Evolutionary conservation across 805 yeast genomes (phyloP).

Genomic region (Peterozyma toletana): DNA sequence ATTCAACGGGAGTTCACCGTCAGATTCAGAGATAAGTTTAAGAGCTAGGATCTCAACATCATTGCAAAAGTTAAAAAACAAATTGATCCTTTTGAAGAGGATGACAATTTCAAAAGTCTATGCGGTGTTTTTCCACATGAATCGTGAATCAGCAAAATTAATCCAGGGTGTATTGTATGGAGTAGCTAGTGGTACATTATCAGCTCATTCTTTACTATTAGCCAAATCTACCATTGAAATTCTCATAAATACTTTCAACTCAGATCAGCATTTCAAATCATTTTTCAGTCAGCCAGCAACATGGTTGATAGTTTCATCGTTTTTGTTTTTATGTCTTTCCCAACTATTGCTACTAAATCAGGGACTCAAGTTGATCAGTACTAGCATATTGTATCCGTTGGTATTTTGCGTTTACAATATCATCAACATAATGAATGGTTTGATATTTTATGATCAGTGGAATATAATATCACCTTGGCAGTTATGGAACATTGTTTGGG

Average conservation of each 20-base stretch:
- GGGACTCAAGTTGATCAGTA: conserved; percentile 63
- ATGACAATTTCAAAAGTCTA: not conserved
- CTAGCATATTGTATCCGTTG: conserved; percentile 76
- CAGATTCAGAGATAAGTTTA: conserved; percentile 1
- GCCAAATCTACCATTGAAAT: conserved; percentile 83
- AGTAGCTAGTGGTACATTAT: conserved; percentile 61
- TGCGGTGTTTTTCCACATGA: conserved; percentile 6
- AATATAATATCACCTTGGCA: conserved; percentile 24
- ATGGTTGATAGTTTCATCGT: conserved; percentile 44
- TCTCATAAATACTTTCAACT: conserved; percentile 34
- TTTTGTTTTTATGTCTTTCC: conserved; percentile 56
- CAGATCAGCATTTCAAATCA: conserved; percentile 17
- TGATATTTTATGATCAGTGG: conserved; percentile 52
- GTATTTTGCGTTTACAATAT: conserved; percentile 80
- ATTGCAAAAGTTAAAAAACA: not conserved
- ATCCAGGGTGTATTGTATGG: conserved; percentile 61
- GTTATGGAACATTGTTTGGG: conserved; percentile 32
- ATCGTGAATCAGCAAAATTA: conserved; percentile 17
- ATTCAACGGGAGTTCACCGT: not conserved
- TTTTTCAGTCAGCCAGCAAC: conserved; percentile 30
- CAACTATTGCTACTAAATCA: conserved; percentile 70
- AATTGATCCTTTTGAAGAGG: not conserved
- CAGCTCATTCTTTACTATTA: conserved; percentile 78
- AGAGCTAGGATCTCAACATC: not conserved
- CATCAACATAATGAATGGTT: conserved; percentile 57